phyloP scores from a whole-genome alignment of 306 rosid species.

The Cicer arietinum region DNA sequence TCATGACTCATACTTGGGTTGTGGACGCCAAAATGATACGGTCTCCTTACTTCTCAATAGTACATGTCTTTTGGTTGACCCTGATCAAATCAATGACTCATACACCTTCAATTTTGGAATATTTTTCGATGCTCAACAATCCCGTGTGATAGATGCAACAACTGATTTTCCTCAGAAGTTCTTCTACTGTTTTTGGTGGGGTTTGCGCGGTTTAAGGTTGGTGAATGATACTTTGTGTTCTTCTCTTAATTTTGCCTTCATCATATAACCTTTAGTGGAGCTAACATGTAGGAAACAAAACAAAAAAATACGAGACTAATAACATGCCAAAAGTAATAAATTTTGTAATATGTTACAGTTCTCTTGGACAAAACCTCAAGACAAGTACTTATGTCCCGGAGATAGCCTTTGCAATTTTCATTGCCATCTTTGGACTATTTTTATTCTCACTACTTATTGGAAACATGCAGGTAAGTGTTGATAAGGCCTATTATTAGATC shows the following conservation, averaged over 20 bases:
- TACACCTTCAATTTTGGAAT: constrained; percentile 66
- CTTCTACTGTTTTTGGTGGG: constrained; percentile 96
- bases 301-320: not conserved
- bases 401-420: constrained; percentile 68
- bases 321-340: not conserved
- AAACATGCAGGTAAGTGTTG: constrained; percentile 82
- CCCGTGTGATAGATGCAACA: constrained; percentile 49
- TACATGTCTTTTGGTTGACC: constrained; percentile 52
- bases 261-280: too few species aligned
- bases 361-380: constrained; percentile 82
- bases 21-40: not conserved
- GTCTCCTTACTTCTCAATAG: not conserved
- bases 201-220: constrained; percentile 78
- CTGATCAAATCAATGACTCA: constrained; percentile 41
- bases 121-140: constrained; percentile 63
- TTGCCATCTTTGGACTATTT: constrained; percentile 74
- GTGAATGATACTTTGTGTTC: constrained; percentile 28
- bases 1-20: constrained; percentile 15
- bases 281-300: too few species aligned
- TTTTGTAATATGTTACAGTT: constrained; percentile 53
- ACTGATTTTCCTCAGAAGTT: constrained; percentile 62
- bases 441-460: constrained; percentile 82
- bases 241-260: not conserved
- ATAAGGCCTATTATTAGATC: constrained; percentile 22
- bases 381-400: constrained; percentile 68